Conservation (phyloP, 2,329 filamentous ascomycete genomes). For the Phialocephala sp. region DNA sequence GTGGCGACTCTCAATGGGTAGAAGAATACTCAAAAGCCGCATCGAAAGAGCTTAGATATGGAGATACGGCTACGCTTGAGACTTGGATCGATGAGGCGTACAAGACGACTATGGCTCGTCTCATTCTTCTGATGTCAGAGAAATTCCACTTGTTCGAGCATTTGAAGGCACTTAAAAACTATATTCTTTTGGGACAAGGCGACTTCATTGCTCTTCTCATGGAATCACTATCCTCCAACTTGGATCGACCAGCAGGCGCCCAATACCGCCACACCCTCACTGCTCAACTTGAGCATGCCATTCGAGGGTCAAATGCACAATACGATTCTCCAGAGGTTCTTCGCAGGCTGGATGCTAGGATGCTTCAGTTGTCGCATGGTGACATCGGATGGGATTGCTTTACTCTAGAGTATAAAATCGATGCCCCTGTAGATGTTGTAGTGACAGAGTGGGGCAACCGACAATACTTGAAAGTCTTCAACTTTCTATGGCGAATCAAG, state of each 20-base stretch:
- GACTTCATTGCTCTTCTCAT: conserved; percentile 97
- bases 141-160: conserved; percentile 97
- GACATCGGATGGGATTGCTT: conserved; percentile 99
- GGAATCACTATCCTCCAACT: conserved; percentile 91
- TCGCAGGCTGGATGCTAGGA: conserved; percentile 90
- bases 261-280: conserved; percentile 97
- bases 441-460: conserved; percentile 95
- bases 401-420: conserved; percentile 97
- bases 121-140: conserved; percentile 90
- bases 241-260: conserved; percentile 93
- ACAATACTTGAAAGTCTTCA: conserved; percentile 98
- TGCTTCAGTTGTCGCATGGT: conserved; percentile 94
- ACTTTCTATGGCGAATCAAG: conserved; percentile 98
- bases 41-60: conserved; percentile 90
- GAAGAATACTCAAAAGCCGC: conserved; percentile 92
- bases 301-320: conserved; percentile 95
- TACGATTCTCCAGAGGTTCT: conserved; percentile 93
- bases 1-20: conserved; percentile 92
- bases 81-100: conserved; percentile 96
- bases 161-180: conserved; percentile 88
- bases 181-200: conserved; percentile 90
- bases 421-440: conserved; percentile 94
- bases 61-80: conserved; percentile 89
- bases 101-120: conserved; percentile 94
- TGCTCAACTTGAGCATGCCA: conserved; percentile 96